Conservation (phyloP, 345 rosid species). For the Salix purpurea region DNA sequence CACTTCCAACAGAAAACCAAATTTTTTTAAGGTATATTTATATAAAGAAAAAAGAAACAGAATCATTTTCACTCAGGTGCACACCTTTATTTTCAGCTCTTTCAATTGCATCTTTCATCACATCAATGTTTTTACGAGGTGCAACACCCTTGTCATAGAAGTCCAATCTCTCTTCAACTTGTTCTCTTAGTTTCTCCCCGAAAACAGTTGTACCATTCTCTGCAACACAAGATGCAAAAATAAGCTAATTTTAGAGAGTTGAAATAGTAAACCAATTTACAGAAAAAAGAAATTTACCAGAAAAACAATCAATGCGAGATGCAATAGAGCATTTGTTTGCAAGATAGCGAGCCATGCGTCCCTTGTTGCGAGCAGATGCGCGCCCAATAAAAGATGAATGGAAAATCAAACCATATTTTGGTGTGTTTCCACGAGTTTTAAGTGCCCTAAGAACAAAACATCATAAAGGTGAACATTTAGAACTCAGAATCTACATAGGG, state of each 20-base stretch:
- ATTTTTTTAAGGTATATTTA: not conserved
- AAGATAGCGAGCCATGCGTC: constrained; percentile 91
- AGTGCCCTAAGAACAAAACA: constrained; percentile 51
- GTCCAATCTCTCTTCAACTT: constrained; percentile 87
- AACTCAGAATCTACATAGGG: not conserved
- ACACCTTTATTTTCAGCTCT: constrained; percentile 51
- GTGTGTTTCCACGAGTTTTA: constrained; percentile 95
- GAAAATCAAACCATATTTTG: constrained; percentile 89
- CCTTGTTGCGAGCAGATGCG: constrained; percentile 86
- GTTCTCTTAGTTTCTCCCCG: constrained; percentile 91
- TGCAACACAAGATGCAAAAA: constrained; percentile 19
- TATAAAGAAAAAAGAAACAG: not conserved
- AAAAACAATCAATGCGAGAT: constrained; percentile 84
- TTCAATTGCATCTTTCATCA: constrained; percentile 77
- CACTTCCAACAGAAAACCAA: not conserved
- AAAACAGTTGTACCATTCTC: constrained; percentile 55
- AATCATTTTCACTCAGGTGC: not conserved
- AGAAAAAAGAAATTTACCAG: constrained; percentile 43
- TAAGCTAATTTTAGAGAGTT: not conserved
- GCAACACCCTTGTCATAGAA: constrained; percentile 95
- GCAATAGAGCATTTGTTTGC: constrained; percentile 98
- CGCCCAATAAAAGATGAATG: constrained; percentile 92
- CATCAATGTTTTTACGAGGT: constrained; percentile 93
- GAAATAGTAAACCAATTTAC: not conserved
- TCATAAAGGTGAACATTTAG: not conserved